Conservation (phyloP, 1,284 basidiomycete species). For the Ustilago bromivora region DNA sequence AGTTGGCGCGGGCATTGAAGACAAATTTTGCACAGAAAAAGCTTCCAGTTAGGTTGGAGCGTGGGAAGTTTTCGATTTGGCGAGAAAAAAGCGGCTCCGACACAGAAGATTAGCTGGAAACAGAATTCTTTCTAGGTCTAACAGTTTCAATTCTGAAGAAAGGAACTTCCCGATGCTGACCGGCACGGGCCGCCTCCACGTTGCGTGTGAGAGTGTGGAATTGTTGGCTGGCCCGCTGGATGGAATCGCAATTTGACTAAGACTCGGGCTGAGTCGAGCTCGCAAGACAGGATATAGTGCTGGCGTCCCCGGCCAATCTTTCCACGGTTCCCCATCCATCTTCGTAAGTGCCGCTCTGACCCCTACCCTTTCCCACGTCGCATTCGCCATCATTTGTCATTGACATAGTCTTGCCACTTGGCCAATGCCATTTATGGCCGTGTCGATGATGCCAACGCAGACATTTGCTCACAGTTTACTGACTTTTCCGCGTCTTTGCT, state of each 20-base stretch:
- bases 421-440: background rate
- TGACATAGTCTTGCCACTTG: background rate
- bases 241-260: background rate
- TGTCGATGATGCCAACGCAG: background rate
- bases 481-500: background rate
- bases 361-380: slow-evolving; percentile 13
- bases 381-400: background rate
- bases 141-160: background rate
- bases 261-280: slow-evolving; percentile 22
- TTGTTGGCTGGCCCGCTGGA: background rate
- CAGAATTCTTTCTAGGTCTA: background rate
- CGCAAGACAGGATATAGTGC: slow-evolving; percentile 15
- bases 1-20: background rate
- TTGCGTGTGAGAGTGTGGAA: background rate
- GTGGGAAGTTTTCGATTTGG: slow-evolving; percentile 10
- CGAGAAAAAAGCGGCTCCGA: background rate
- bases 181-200: slow-evolving; percentile 45
- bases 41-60: background rate
- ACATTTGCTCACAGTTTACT: background rate
- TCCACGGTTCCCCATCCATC: slow-evolving; percentile 30
- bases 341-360: slow-evolving; percentile 40
- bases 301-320: slow-evolving; percentile 4
- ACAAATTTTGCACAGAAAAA: background rate
- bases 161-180: slow-evolving; percentile 1
- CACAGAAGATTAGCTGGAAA: too few species aligned